phyloP scores from a whole-genome alignment of 2,329 filamentous ascomycete genomes.

The Emmonsiellopsis sp. region DNA sequence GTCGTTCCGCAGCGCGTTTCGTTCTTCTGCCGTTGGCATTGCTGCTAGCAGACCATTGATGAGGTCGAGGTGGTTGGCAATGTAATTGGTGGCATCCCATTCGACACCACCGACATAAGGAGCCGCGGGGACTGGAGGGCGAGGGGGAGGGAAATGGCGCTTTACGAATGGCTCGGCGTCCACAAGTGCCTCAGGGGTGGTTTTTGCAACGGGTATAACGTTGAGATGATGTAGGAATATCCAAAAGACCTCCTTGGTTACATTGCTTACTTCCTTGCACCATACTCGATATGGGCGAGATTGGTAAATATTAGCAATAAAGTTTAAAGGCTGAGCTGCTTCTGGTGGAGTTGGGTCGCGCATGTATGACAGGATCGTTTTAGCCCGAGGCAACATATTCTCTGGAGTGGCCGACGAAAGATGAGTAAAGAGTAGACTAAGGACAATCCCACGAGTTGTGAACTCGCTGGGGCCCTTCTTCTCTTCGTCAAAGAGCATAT shows the following conservation, averaged over 20 bases:
- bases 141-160: conserved; percentile 72
- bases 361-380: conserved; percentile 67
- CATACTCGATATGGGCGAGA: conserved; percentile 84
- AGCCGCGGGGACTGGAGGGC: conserved; percentile 83
- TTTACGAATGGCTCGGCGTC: conserved; percentile 16
- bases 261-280: conserved; percentile 84
- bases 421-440: conserved; percentile 81
- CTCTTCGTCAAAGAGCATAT: conserved; percentile 93
- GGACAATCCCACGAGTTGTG: conserved; percentile 81
- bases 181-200: conserved; percentile 23
- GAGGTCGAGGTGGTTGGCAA: conserved; percentile 85
- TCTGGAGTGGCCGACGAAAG: conserved; percentile 56
- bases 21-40: conserved; percentile 57
- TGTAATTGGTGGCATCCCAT: conserved; percentile 96
- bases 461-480: conserved; percentile 97
- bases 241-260: conserved; percentile 98
- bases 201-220: conserved; percentile 52
- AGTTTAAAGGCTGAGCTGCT: conserved; percentile 65
- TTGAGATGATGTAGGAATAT: conserved; percentile 95
- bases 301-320: conserved; percentile 81
- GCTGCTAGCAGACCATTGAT: conserved; percentile 84
- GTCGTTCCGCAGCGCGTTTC: conserved; percentile 69
- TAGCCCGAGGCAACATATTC: conserved; percentile 59
- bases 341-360: conserved; percentile 70
- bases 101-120: conserved; percentile 96